Conservation (phyloP, 805 yeast species). For the Saccharomyces mikatae region DNA sequence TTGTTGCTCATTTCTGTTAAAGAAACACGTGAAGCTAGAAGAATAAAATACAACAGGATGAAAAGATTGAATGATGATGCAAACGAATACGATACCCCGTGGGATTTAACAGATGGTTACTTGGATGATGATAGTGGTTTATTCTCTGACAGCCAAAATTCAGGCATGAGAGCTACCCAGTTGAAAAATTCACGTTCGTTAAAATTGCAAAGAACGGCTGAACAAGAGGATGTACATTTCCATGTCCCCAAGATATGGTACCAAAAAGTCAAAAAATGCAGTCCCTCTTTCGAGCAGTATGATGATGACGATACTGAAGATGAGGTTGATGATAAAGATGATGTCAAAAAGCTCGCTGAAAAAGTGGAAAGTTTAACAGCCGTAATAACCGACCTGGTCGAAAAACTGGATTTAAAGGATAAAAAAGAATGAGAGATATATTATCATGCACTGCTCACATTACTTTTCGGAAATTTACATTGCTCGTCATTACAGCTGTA, state of each 20-base stretch:
- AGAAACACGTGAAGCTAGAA: constrained; percentile 59
- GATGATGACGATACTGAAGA: background rate
- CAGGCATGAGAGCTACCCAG: constrained; percentile 30
- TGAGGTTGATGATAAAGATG: background rate
- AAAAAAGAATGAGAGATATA: background rate
- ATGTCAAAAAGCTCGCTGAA: constrained; percentile 1
- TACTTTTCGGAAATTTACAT: background rate
- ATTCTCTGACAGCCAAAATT: constrained; percentile 18
- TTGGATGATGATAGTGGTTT: constrained; percentile 30
- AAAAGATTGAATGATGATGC: constrained; percentile 66
- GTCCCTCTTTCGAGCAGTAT: background rate
- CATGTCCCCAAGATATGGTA: constrained; percentile 47
- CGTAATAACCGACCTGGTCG: background rate
- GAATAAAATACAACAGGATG: constrained; percentile 63
- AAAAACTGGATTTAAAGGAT: background rate
- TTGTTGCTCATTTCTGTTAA: constrained; percentile 50
- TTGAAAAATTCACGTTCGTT: constrained; percentile 29
- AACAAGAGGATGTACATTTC: constrained; percentile 61
- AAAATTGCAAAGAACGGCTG: constrained; percentile 52
- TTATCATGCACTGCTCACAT: background rate
- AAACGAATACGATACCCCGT: constrained; percentile 66
- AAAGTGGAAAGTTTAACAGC: constrained; percentile 2
- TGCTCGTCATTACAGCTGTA: background rate
- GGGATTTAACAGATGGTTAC: constrained; percentile 79
- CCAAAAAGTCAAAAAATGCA: constrained; percentile 34